Evolutionary conservation across 2,329 filamentous ascomycete species (phyloP).

Genomic region (Arthrobotrys conoides): DNA sequence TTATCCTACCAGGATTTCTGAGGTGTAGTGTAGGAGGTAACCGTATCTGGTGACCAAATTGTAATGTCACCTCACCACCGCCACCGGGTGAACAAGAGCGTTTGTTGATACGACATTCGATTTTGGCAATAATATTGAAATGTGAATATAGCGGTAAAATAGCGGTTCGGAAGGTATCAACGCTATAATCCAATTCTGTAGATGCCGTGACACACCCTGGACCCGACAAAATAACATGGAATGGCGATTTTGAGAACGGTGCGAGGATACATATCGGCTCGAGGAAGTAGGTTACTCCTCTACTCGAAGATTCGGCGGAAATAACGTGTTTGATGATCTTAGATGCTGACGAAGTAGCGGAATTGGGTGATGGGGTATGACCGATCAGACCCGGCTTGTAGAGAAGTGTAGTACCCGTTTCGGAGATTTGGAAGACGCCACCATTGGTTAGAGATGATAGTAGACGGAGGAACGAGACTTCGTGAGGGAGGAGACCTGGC

Average conservation of each 20-base stretch:
- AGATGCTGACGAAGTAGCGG: constrained; percentile 68
- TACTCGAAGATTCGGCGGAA: constrained; percentile 79
- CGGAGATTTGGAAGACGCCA: constrained; percentile 92
- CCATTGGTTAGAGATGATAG: constrained; percentile 96
- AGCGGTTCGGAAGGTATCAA: constrained; percentile 93
- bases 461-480: constrained; percentile 94
- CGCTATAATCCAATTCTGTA: constrained; percentile 88
- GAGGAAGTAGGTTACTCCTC: constrained; percentile 92
- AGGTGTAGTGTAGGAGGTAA: constrained; percentile 94
- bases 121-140: constrained; percentile 88
- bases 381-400: constrained; percentile 95
- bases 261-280: constrained; percentile 89
- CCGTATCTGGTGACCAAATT: constrained; percentile 93
- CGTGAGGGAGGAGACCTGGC: constrained; percentile 90
- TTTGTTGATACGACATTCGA: constrained; percentile 86
- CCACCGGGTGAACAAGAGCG: constrained; percentile 83
- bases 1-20: constrained; percentile 84
- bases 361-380: constrained; percentile 60
- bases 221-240: constrained; percentile 91
- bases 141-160: constrained; percentile 89
- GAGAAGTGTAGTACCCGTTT: constrained; percentile 92
- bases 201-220: constrained; percentile 92
- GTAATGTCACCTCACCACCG: constrained; percentile 90
- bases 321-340: constrained; percentile 82
- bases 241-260: constrained; percentile 89